phyloP scores from a whole-genome alignment of 2,329 filamentous ascomycete genomes.

The Penicillium sp. region DNA sequence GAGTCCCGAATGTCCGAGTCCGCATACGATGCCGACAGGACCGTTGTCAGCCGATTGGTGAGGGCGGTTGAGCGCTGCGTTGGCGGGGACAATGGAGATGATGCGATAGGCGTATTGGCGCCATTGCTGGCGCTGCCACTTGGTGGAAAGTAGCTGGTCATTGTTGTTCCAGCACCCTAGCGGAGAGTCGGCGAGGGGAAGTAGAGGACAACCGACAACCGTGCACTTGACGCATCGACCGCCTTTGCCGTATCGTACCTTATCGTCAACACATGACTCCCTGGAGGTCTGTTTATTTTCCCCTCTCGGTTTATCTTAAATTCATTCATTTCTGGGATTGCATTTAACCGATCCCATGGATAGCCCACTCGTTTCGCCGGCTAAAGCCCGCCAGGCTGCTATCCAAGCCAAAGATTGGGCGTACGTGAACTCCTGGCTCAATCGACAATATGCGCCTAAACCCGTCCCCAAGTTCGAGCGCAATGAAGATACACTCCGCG shows the following conservation, averaged over 20 bases:
- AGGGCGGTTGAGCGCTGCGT: constrained; percentile 60
- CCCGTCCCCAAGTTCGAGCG: constrained; percentile 74
- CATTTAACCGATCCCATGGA: constrained; percentile 27
- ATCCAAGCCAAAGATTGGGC: constrained; percentile 88
- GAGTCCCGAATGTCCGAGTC: constrained; percentile 89
- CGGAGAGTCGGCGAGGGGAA: constrained; percentile 19
- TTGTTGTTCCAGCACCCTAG: constrained; percentile 18
- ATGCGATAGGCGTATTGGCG: constrained; percentile 24
- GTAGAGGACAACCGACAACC: constrained; percentile 21
- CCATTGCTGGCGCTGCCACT: constrained; percentile 26
- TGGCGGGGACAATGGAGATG: constrained; percentile 31
- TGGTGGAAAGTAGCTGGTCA: constrained; percentile 38
- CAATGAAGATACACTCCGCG: constrained; percentile 77
- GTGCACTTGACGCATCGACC: constrained; percentile 17
- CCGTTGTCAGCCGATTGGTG: constrained; percentile 75
- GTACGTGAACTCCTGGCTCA: constrained; percentile 80
- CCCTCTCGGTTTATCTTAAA: background rate
- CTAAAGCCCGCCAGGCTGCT: constrained; percentile 69
- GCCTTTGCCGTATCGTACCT: constrained; percentile 22
- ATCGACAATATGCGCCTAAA: constrained; percentile 63
- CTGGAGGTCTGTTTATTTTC: background rate
- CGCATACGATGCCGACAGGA: constrained; percentile 88
- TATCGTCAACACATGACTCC: constrained; percentile 15
- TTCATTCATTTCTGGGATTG: background rate
- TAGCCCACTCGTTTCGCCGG: constrained; percentile 56